Percentiles rank a stretch among this genome's conserved stretches.
Evolutionary conservation across 106 monocot species (phyloP).

Genomic region (Ottelia alismoides): DNA sequence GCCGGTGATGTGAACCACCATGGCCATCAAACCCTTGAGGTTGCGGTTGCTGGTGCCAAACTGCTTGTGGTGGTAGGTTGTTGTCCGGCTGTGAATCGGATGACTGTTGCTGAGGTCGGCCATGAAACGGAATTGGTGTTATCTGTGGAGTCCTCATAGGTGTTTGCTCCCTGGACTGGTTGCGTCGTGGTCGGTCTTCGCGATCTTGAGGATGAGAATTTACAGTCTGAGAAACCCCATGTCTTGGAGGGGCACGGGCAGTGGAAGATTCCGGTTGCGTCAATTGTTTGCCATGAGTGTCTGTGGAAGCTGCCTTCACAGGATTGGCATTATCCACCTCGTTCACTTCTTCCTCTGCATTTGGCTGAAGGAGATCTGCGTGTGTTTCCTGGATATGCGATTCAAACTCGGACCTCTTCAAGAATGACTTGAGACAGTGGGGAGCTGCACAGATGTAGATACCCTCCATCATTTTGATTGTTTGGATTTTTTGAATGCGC

Average conservation of each 20-base stretch:
- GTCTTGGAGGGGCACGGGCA: conserved; percentile 36
- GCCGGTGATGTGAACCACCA: conserved; percentile 17
- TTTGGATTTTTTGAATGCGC: conserved; percentile 75
- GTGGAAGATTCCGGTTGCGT: conserved; percentile 47
- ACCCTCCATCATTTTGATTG: conserved; percentile 68
- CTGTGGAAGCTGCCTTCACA: conserved; percentile 16
- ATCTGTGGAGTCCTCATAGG: conserved; percentile 16
- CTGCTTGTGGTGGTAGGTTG: conserved; percentile 17
- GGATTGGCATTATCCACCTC: conserved; percentile 25
- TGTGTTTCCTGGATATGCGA: conserved; percentile 47
- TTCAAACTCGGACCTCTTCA: conserved; percentile 42
- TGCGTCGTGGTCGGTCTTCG: conserved; percentile 21
- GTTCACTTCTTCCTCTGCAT: conserved; percentile 21
- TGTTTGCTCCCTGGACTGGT: conserved; percentile 36
- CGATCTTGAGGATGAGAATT: conserved; percentile 36
- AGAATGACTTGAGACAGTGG: conserved; percentile 67
- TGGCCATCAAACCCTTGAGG: conserved; percentile 12
- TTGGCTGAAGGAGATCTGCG: conserved; percentile 29
- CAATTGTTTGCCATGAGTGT: conserved; percentile 34
- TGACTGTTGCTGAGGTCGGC: conserved; percentile 13
- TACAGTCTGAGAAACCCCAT: conserved; percentile 33
- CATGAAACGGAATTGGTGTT: conserved; percentile 16
- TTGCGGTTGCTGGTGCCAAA: conserved; percentile 15
- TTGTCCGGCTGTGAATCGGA: conserved; percentile 23
- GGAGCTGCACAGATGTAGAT: conserved; percentile 69